Conservation (phyloP, 345 rosid species). For the Heritiera littoralis region DNA sequence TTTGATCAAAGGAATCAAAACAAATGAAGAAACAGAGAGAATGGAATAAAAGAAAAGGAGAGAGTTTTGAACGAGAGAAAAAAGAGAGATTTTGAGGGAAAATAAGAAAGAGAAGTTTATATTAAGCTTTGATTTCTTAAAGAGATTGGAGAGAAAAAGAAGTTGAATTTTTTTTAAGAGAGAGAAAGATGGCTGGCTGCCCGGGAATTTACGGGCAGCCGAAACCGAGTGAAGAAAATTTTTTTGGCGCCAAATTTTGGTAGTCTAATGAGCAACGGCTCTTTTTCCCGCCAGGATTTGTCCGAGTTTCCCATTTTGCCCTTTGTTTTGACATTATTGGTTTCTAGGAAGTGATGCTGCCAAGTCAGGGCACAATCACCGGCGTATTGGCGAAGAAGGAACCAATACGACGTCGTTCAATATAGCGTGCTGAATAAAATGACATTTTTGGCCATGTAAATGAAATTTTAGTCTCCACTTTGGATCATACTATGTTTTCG, state of each 20-base stretch:
- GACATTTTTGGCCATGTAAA: too few species aligned
- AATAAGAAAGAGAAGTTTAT: conserved; percentile 33
- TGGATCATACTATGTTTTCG: neutral
- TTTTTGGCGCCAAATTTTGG: conserved; percentile 58
- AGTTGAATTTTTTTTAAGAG: neutral
- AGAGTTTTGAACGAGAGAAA: conserved; percentile 25
- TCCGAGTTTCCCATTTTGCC: conserved; percentile 24
- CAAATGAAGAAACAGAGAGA: conserved; percentile 20
- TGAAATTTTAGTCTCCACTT: neutral
- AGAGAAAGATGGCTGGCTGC: conserved; percentile 34
- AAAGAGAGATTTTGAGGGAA: conserved; percentile 27
- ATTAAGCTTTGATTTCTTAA: conserved; percentile 16
- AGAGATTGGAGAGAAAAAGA: conserved; percentile 16
- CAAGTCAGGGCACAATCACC: conserved; percentile 32
- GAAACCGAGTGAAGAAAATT: conserved; percentile 28
- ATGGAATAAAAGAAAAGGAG: conserved; percentile 14
- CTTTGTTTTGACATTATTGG: conserved; percentile 20
- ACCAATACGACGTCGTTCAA: neutral
- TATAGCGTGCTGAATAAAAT: too few species aligned
- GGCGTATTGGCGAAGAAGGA: neutral
- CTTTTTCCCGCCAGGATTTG: conserved; percentile 60
- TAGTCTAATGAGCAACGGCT: conserved; percentile 59
- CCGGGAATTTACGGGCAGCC: conserved; percentile 62
- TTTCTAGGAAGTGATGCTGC: conserved; percentile 5
- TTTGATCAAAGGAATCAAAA: conserved; percentile 31